Percentiles rank a stretch among this genome's conserved stretches.
phyloP scores from a whole-genome alignment of 2,329 filamentous ascomycete species.

The Rachicladosporium sp. region DNA sequence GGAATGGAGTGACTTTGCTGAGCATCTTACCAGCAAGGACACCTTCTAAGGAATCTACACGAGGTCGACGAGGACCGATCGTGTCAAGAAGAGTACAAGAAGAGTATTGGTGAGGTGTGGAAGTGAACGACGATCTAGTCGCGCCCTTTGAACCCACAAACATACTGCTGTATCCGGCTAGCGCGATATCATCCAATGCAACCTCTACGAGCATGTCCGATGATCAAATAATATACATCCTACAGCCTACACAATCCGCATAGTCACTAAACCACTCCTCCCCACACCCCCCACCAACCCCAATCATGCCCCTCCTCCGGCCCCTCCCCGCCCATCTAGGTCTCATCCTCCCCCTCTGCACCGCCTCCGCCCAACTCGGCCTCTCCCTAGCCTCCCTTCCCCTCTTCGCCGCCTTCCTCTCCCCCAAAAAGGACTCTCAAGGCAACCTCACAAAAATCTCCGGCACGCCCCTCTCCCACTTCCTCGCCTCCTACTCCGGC shows the following conservation, averaged over 20 bases:
- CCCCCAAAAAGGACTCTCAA: neutral
- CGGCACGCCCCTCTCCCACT: conserved; percentile 12
- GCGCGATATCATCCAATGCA: too few relatives aligned
- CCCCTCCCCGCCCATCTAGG: conserved; percentile 16
- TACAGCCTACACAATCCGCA: too few relatives aligned
- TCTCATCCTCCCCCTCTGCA: conserved; percentile 19
- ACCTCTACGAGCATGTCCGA: too few relatives aligned
- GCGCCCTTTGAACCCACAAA: too few relatives aligned
- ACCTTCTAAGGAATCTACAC: too few relatives aligned
- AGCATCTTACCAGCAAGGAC: too few relatives aligned
- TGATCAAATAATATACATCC: too few relatives aligned
- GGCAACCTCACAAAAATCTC: conserved; percentile 1
- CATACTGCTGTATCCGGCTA: too few relatives aligned
- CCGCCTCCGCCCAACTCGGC: conserved; percentile 19
- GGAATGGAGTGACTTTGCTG: too few relatives aligned
- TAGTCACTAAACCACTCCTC: neutral
- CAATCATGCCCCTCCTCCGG: conserved; percentile 14
- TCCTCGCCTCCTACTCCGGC: conserved; percentile 15
- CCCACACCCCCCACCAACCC: neutral
- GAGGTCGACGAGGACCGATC: too few relatives aligned
- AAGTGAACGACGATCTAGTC: too few relatives aligned
- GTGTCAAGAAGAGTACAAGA: neutral
- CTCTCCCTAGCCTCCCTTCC: conserved; percentile 19
- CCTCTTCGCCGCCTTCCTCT: conserved; percentile 15
- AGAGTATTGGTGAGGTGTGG: neutral